A percentile compares a stretch with the other conserved stretches of the same genome.
Conservation (phyloP, 1,139 yeast genomes). For the Saccharomyces hybrid region DNA sequence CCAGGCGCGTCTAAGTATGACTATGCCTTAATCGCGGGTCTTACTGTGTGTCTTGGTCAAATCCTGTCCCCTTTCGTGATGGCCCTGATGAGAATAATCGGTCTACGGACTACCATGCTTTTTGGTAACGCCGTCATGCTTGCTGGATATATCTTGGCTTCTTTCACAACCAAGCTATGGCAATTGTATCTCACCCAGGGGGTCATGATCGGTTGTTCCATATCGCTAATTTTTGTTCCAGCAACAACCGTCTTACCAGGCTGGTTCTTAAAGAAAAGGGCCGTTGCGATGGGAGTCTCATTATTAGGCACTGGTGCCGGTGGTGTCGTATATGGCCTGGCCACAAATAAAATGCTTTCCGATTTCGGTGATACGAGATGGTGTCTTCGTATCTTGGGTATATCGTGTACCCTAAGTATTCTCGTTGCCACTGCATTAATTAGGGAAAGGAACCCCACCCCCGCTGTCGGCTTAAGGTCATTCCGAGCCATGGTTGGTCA, state of each 20-base stretch:
- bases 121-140: conserved; percentile 48
- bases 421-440: conserved; percentile 38
- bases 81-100: conserved; percentile 34
- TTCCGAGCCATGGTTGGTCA: conserved; percentile 13
- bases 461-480: conserved; percentile 24
- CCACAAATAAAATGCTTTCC: conserved; percentile 36
- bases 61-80: conserved; percentile 48
- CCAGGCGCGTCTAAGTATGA: conserved; percentile 53
- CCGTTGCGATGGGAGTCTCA: conserved; percentile 50
- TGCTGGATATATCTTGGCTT: conserved; percentile 54
- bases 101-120: conserved; percentile 36
- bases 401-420: conserved; percentile 36
- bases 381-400: conserved; percentile 58
- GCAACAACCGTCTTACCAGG: conserved; percentile 49
- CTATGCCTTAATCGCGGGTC: conserved; percentile 64
- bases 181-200: conserved; percentile 69
- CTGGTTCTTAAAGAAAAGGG: conserved; percentile 53
- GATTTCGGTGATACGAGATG: conserved; percentile 53
- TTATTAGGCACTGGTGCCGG: conserved; percentile 59
- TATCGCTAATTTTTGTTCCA: conserved; percentile 54
- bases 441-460: conserved; percentile 39
- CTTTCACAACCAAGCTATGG: conserved; percentile 53
- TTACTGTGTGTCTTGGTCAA: conserved; percentile 53
- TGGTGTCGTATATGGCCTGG: conserved; percentile 38
- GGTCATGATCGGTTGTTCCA: conserved; percentile 53